Evolutionary conservation across 768 basidiomycete genomes (phyloP), one percentile per base, ranked within the genome.

Genomic region (Dioszegia hungarica): DNA sequence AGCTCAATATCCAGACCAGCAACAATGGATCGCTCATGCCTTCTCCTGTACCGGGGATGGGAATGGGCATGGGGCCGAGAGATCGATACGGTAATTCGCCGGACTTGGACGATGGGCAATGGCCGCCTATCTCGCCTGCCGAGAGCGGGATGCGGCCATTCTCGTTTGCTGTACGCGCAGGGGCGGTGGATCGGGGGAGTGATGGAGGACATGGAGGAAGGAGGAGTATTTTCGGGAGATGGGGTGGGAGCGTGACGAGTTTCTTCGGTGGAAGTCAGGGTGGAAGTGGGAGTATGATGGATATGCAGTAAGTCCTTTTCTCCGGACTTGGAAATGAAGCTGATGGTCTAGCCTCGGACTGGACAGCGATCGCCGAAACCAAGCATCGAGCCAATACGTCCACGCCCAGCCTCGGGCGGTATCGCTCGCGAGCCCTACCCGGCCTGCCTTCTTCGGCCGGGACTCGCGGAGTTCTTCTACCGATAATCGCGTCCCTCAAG

Each of bases 241-340:
- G 70, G 66, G 68, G 76, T 15, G 71, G 72, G 6, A 74, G 72
- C 53, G 74, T 75, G 11, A 75, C 74, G 22, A 75, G 74, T 55
- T 64, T 75, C 38, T 75, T 75, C 58, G 70, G 75, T 9, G 75
- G 76, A 17, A 74, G 72, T 62, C 73, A 75, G 57, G 72, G 67
- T 45, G 76, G 75, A 31, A 76, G 75, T 61, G 76, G 76, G 1
- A 75, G 74, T 46, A 76, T 77, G 76, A 73, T 77, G 72, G 75
- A 77, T 57, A 77, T 77, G 76, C 76, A 77, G 76, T 77, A 51
- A 59, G 76, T 73, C 39, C 14, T 1, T 2, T 28, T 17, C 39
- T 43, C 27, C 6, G 2, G 22, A 52, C n/a, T n/a, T n/a, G 8
- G 19, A 27, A 24, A 33, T 10, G 14, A 28, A 48, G 34, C 44